Evolutionary conservation across 371 early-diverging fungal species (phyloP), one percentile per base, ranked within the genome.

Genomic region (Circinella umbellata): DNA sequence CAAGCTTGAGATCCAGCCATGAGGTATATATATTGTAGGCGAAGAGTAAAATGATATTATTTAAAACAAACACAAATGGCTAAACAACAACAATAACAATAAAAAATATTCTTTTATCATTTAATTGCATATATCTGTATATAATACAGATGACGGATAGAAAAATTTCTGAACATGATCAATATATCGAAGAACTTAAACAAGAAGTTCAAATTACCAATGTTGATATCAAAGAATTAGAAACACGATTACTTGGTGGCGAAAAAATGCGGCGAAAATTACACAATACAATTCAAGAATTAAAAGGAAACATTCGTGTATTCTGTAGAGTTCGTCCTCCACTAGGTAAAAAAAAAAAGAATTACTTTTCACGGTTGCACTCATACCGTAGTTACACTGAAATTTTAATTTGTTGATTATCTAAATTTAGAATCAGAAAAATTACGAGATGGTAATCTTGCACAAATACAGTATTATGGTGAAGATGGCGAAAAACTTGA

Each of bases 291-390:
- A 90, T 97, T 57, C 97, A 95, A 76, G 98, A 99, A 80, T 84
- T 99, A 48, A 98, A 98, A 76, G 99, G 99, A 53, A 96, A 98
- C 69, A 98, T 99, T 63, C 90, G 99, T 35, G 98, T 99, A 15
- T 97, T 99, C 77, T 99, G 99, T 78, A 83, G 99, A 54, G 93
- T 99, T 15, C 90, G 98, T 47, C 99, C 99, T 13, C 76, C 88
- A 63, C 61, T 87, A 35, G 72, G 73, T 74, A 74, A 66, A n/a
- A 11, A 66, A n/a, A 11, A 39, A 6, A 10, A 46, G n/a, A 34
- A 57, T 11, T 42, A 3, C 27, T 27, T 27, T 27, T 27, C 11
- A 42, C 42, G 1, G 3, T 9, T 9, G 11, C 11, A 11, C 11
- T 42, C 42, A 42, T 6, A 11, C 3, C 11, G 42, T 11, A 9